Evolutionary conservation across 1,284 basidiomycete genomes (phyloP).

Genomic region (Moesziomyces globuligerus): DNA sequence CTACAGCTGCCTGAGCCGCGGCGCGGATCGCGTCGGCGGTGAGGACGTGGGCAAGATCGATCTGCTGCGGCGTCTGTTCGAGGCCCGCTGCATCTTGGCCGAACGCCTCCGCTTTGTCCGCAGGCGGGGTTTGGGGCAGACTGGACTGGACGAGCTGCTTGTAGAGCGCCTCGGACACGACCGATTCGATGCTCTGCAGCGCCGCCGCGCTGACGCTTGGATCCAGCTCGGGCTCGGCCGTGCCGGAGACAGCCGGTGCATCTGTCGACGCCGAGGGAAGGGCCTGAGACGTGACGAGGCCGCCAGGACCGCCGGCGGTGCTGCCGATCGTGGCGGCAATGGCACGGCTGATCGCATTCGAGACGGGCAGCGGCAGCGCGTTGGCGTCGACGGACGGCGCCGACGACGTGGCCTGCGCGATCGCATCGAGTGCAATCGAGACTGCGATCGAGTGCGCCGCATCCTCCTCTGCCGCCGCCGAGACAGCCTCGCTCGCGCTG

Average conservation of each 20-base stretch:
- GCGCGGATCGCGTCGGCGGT: conserved; percentile 37
- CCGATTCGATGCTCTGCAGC: conserved; percentile 30
- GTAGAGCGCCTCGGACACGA: conserved; percentile 37
- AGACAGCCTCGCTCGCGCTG: background rate
- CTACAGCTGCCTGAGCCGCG: conserved; percentile 42
- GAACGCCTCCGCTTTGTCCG: background rate
- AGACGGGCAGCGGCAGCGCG: conserved; percentile 19
- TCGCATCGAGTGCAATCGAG: conserved; percentile 29
- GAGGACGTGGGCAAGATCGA: conserved; percentile 20
- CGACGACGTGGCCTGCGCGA: conserved; percentile 18
- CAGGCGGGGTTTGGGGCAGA: conserved; percentile 7
- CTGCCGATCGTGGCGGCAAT: conserved; percentile 36
- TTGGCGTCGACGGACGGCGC: conserved; percentile 14
- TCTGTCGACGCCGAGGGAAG: background rate
- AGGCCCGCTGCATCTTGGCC: conserved; percentile 2
- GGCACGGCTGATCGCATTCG: conserved; percentile 32
- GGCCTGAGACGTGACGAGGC: conserved; percentile 5
- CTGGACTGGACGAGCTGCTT: conserved; percentile 30
- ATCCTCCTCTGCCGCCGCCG: background rate
- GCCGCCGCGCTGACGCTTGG: conserved; percentile 32
- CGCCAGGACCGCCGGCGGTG: conserved; percentile 5
- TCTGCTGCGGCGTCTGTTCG: background rate
- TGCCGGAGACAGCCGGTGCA: background rate
- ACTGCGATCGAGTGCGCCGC: conserved; percentile 26
- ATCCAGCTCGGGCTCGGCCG: conserved; percentile 7